These are phyloP conservation scores for Monosporascus sp. DNA, from an alignment of 2,329 filamentous ascomycete species.

Conservation along the genomic window DNA sequence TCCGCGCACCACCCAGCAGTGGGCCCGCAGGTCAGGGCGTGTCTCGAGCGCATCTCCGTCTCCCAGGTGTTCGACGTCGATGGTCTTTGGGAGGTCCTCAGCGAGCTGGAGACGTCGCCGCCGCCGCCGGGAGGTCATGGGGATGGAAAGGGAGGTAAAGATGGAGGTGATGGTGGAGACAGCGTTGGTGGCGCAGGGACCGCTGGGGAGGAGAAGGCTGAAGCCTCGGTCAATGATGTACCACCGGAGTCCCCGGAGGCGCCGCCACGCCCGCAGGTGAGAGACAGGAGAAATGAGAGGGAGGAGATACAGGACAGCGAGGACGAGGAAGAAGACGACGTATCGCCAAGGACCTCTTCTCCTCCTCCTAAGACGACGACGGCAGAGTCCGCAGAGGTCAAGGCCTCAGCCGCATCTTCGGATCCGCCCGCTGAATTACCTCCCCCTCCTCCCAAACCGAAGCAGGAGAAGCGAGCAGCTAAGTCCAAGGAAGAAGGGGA, in stretches of 20 bases:
- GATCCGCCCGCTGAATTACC: background rate
- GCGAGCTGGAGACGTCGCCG: conserved; percentile 37
- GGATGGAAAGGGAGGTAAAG: background rate
- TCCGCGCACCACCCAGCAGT: conserved; percentile 8
- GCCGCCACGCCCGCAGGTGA: conserved; percentile 2
- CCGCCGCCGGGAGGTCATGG: background rate
- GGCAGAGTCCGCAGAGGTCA: background rate
- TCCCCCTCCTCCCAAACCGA: background rate
- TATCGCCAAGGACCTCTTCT: conserved; percentile 9
- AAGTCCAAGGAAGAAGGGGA: background rate
- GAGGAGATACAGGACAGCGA: conserved; percentile 36
- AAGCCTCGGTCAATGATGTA: background rate
- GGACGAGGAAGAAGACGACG: conserved; percentile 29
- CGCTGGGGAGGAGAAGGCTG: background rate
- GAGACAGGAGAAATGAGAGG: conserved; percentile 6
- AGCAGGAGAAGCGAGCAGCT: background rate
- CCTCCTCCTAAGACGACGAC: background rate
- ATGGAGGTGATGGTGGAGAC: background rate
- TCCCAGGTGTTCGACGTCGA: conserved; percentile 55
- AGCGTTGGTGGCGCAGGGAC: background rate
- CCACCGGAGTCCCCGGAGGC: conserved; percentile 1
- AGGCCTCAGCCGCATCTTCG: background rate
- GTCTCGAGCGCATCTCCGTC: conserved; percentile 47
- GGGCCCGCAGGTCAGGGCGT: conserved; percentile 24
- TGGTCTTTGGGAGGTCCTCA: conserved; percentile 52